Evolutionary conservation across 2,329 filamentous ascomycete genomes (phyloP).

Genomic region (Harringtonia aguacate): DNA sequence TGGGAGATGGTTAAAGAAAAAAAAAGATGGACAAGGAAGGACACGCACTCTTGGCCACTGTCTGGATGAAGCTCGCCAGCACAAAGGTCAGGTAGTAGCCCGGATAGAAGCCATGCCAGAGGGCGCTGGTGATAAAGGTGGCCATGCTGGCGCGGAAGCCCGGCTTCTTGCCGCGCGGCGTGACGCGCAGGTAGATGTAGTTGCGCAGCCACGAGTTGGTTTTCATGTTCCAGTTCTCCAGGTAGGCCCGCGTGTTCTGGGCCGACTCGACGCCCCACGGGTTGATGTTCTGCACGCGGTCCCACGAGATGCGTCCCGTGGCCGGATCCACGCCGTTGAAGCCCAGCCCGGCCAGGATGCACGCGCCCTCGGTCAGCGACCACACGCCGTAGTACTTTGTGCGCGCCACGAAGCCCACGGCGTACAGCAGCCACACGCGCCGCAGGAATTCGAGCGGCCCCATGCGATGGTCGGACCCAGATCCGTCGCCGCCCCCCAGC

Average conservation of each 20-base stretch:
- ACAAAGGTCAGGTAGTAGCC: conserved; percentile 92
- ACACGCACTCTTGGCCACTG: conserved; percentile 78
- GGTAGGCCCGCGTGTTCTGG: conserved; percentile 85
- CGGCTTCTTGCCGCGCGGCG: conserved; percentile 89
- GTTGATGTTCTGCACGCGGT: conserved; percentile 81
- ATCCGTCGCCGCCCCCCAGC: conserved; percentile 36
- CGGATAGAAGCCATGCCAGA: conserved; percentile 98
- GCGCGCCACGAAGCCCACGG: conserved; percentile 71
- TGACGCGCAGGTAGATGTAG: conserved; percentile 91
- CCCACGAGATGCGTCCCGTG: conserved; percentile 80
- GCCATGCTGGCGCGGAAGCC: conserved; percentile 90
- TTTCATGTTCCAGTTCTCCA: conserved; percentile 97
- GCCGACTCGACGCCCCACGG: conserved; percentile 78
- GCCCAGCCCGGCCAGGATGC: conserved; percentile 85
- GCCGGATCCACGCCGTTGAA: conserved; percentile 85
- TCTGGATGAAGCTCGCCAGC: conserved; percentile 84
- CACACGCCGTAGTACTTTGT: conserved; percentile 97
- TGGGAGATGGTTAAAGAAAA: not conserved
- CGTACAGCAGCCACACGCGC: conserved; percentile 70
- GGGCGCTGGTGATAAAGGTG: conserved; percentile 86
- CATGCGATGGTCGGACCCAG: conserved; percentile 57
- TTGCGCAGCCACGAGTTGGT: conserved; percentile 95
- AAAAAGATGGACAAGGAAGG: not conserved
- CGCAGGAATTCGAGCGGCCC: conserved; percentile 43
- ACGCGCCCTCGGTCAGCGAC: conserved; percentile 85